Conservation (phyloP, 2,329 filamentous ascomycete genomes). For the Colletotrichum siamense region DNA sequence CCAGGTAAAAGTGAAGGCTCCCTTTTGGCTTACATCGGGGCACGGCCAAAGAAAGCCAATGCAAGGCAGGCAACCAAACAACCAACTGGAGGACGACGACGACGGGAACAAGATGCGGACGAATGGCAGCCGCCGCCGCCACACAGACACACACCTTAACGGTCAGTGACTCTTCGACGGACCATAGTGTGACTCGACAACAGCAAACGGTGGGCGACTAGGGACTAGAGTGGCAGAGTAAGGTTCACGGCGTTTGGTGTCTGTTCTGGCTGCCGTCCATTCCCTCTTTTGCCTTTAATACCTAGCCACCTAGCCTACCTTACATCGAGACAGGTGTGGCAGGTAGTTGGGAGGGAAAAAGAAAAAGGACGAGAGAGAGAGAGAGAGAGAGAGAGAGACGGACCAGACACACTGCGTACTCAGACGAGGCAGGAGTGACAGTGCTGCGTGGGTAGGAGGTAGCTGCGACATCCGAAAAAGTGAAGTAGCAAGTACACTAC, state of each 20-base stretch:
- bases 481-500: neutral
- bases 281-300: neutral
- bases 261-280: neutral
- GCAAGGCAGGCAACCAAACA: neutral
- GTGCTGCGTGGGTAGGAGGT: neutral
- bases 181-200: constrained; percentile 9
- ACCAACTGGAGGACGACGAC: neutral
- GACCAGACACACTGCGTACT: neutral
- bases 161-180: constrained; percentile 4
- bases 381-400: neutral
- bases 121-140: constrained; percentile 3
- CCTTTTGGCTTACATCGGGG: neutral
- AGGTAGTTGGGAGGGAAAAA: neutral
- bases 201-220: neutral
- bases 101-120: neutral
- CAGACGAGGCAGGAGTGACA: neutral
- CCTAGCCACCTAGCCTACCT: neutral
- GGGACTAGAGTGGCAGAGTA: neutral
- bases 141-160: constrained; percentile 18
- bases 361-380: neutral
- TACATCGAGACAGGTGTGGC: neutral
- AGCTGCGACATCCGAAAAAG: neutral
- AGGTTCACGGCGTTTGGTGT: neutral
- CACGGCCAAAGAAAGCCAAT: neutral
- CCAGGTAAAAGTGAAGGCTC: neutral